phyloP scores from a whole-genome alignment of 163 green algal genomes.

The Coccomyxa subellipsoidea region DNA sequence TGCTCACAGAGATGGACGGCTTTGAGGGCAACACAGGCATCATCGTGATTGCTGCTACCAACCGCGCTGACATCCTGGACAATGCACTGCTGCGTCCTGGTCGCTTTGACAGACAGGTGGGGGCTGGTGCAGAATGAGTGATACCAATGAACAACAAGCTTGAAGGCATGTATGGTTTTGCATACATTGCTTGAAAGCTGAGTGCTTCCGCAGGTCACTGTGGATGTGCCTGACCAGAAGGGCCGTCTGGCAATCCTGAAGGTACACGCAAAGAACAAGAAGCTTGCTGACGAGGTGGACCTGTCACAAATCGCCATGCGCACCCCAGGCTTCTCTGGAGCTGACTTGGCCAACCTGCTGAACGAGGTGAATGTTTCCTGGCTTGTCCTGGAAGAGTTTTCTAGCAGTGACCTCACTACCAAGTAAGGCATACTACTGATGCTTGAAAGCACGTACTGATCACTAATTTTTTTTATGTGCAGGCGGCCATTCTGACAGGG shows the following conservation, averaged over 20 bases:
- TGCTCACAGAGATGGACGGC: constrained; percentile 98
- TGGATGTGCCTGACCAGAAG: constrained; percentile 94
- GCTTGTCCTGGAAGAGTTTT: not conserved
- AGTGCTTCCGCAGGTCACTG: constrained; percentile 67
- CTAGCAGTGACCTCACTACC: not conserved
- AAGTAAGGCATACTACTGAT: not conserved
- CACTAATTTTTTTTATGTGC: not conserved
- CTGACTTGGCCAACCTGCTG: constrained; percentile 97
- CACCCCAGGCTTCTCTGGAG: constrained; percentile 91
- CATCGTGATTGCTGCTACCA: constrained; percentile 94
- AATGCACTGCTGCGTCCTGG: constrained; percentile 90
- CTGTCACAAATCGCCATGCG: constrained; percentile 84
- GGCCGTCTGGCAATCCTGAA: constrained; percentile 92
- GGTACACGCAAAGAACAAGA: constrained; percentile 96
- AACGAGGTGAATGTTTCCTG: constrained; percentile 72
- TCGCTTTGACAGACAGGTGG: constrained; percentile 77
- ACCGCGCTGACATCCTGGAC: constrained; percentile 97
- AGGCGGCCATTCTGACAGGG: constrained; percentile 92
- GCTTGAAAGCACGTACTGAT: not conserved
- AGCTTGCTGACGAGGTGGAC: constrained; percentile 83
- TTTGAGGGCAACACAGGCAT: constrained; percentile 96
- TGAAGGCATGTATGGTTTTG: not conserved
- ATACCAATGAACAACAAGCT: not conserved
- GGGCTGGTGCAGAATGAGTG: not conserved
- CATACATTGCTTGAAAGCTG: not conserved